Evolutionary conservation across 2,329 filamentous ascomycete species (phyloP).

Genomic region (Alternaria sp.): DNA sequence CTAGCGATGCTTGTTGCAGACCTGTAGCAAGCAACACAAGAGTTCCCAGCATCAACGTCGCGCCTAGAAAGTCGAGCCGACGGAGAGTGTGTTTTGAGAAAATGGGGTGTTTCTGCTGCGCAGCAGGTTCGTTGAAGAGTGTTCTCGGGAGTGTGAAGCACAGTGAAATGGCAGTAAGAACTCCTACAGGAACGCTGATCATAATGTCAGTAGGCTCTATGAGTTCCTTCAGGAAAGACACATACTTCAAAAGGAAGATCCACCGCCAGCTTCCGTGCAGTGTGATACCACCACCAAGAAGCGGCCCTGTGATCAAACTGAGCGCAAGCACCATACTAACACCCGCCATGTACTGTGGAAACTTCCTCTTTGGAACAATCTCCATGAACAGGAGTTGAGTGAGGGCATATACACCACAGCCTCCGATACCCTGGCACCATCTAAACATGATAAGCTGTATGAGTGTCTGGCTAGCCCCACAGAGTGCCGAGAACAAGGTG

Average conservation of each 20-base stretch:
- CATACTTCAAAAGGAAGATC: conserved; percentile 32
- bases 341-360: conserved; percentile 9
- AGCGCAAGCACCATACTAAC: conserved; percentile 15
- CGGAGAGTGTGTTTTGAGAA: conserved; percentile 4
- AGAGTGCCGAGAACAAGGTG: conserved; percentile 43
- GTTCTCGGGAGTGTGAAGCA: conserved; percentile 7
- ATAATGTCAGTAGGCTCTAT: neutral
- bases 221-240: neutral
- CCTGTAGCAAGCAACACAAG: conserved; percentile 24
- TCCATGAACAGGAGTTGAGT: conserved; percentile 42
- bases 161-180: neutral
- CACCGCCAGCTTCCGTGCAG: conserved; percentile 24
- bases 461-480: conserved; percentile 39
- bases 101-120: neutral
- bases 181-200: conserved; percentile 18
- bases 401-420: conserved; percentile 42
- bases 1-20: conserved; percentile 24
- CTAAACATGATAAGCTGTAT: conserved; percentile 46
- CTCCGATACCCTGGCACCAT: conserved; percentile 47
- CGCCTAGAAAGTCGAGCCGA: conserved; percentile 23
- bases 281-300: conserved; percentile 20
- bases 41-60: conserved; percentile 23
- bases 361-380: conserved; percentile 26
- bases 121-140: conserved; percentile 14
- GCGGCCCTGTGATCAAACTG: conserved; percentile 19